phyloP scores from a whole-genome alignment of 805 yeast genomes.

The Nematodospora valgi region DNA sequence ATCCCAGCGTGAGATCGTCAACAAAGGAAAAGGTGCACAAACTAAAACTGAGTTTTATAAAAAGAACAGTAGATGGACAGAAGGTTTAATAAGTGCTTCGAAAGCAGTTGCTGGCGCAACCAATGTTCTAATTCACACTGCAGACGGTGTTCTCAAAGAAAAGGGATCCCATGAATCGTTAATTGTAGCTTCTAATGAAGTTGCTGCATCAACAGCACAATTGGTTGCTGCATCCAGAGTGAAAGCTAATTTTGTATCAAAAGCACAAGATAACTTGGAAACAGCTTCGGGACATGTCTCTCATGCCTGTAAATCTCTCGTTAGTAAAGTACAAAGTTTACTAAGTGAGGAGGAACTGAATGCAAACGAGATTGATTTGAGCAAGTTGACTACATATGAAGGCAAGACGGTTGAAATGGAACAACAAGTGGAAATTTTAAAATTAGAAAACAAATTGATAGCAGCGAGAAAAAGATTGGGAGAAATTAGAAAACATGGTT shows the following conservation, averaged over 20 bases:
- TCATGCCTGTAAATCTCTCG: conserved; percentile 71
- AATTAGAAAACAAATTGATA: conserved; percentile 68
- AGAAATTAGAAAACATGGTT: conserved; percentile 77
- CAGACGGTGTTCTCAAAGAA: conserved; percentile 72
- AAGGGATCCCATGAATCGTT: conserved; percentile 74
- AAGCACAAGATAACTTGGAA: conserved; percentile 73
- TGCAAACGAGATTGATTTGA: conserved; percentile 54
- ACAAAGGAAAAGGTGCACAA: conserved; percentile 62
- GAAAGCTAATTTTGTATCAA: conserved; percentile 72
- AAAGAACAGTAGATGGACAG: conserved; percentile 90
- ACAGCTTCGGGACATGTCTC: conserved; percentile 65
- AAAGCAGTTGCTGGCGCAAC: conserved; percentile 84
- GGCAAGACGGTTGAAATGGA: conserved; percentile 87
- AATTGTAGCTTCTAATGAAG: conserved; percentile 88
- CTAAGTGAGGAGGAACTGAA: conserved; percentile 36
- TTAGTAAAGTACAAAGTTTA: conserved; percentile 63
- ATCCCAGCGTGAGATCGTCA: conserved; percentile 78
- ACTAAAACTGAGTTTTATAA: conserved; percentile 75
- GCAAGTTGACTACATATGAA: conserved; percentile 69
- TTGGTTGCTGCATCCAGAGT: conserved; percentile 89
- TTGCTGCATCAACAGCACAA: conserved; percentile 89
- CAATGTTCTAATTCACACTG: conserved; percentile 74
- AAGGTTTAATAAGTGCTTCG: conserved; percentile 87
- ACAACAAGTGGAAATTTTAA: conserved; percentile 86
- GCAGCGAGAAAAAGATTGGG: conserved; percentile 79